These are phyloP conservation scores for Inosperma sp. DNA, from an alignment of 768 basidiomycete species.

Conservation along the genomic window DNA sequence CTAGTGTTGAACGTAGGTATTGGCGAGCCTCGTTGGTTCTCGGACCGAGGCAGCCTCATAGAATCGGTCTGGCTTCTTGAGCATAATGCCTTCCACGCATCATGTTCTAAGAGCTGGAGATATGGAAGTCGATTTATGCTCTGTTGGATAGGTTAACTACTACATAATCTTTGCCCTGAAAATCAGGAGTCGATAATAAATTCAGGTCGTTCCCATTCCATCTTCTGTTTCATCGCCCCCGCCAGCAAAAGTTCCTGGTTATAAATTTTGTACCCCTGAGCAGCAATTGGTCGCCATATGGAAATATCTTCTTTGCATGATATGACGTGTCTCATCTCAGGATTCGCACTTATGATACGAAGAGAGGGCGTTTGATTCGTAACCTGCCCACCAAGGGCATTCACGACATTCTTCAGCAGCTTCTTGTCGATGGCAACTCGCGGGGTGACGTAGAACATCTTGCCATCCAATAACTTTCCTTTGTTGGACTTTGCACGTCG, in stretches of 20 bases:
- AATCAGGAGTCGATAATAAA: conserved; percentile 1
- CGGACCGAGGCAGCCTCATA: no score
- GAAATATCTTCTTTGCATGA: conserved; percentile 60
- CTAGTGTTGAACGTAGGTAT: no score
- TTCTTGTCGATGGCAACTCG: conserved; percentile 55
- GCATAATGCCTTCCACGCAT: no score
- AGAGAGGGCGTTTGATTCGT: background rate
- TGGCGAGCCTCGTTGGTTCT: no score
- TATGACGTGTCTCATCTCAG: conserved; percentile 51
- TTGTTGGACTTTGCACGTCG: conserved; percentile 47
- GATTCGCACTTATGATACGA: conserved; percentile 28
- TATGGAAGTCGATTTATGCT: no score
- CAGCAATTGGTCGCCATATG: conserved; percentile 60
- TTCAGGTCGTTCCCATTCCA: conserved; percentile 52
- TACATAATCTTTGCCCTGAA: no score
- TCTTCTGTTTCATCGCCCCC: conserved; percentile 58
- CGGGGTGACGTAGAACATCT: conserved; percentile 72
- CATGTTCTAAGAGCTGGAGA: no score
- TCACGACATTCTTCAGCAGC: conserved; percentile 64
- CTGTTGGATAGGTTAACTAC: no score
- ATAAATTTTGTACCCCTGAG: conserved; percentile 53
- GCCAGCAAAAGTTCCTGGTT: conserved; percentile 63
- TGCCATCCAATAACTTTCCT: conserved; percentile 57
- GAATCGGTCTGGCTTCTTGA: no score
- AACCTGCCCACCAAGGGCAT: conserved; percentile 59